phyloP scores from a whole-genome alignment of 2,329 filamentous ascomycete genomes.

The Monosporascus sp. region DNA sequence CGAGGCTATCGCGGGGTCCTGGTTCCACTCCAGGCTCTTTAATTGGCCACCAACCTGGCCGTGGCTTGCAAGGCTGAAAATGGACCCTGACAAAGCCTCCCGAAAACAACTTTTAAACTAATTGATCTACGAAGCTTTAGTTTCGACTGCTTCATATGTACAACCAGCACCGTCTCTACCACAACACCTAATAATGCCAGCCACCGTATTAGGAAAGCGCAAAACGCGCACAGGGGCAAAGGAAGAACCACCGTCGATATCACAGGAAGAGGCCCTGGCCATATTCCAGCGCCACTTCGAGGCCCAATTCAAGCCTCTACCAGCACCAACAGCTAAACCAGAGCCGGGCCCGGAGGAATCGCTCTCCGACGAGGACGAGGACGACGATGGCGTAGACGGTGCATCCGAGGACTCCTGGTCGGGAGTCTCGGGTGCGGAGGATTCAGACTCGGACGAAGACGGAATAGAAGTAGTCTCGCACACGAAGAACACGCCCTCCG shows the following conservation, averaged over 20 bases:
- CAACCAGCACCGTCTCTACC: no score
- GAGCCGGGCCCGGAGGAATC: slow-evolving; percentile 33
- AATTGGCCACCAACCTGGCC: not conserved
- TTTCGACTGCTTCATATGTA: no score
- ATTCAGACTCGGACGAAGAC: slow-evolving; percentile 18
- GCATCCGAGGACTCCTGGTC: slow-evolving; percentile 45
- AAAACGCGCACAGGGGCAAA: slow-evolving; percentile 29
- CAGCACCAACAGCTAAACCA: slow-evolving; percentile 8
- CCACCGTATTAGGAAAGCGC: slow-evolving; percentile 43
- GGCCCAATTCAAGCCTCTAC: slow-evolving; percentile 73
- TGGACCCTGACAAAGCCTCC: no score
- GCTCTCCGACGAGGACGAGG: slow-evolving; percentile 16
- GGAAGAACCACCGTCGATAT: slow-evolving; percentile 22
- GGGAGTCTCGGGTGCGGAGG: slow-evolving; percentile 52
- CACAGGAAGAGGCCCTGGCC: slow-evolving; percentile 57
- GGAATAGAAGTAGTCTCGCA: slow-evolving; percentile 60
- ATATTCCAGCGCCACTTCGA: slow-evolving; percentile 84
- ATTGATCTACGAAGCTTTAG: no score
- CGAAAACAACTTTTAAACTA: no score
- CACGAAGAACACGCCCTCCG: slow-evolving; percentile 34
- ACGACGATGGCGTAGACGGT: slow-evolving; percentile 6
- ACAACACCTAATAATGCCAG: not conserved
- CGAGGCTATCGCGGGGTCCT: not conserved
- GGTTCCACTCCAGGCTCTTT: not conserved
- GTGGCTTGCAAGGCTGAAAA: no score